These are phyloP conservation scores for Salvia rosmarinus DNA, from an alignment of 257 asterid genomes.

Conservation along the genomic window DNA sequence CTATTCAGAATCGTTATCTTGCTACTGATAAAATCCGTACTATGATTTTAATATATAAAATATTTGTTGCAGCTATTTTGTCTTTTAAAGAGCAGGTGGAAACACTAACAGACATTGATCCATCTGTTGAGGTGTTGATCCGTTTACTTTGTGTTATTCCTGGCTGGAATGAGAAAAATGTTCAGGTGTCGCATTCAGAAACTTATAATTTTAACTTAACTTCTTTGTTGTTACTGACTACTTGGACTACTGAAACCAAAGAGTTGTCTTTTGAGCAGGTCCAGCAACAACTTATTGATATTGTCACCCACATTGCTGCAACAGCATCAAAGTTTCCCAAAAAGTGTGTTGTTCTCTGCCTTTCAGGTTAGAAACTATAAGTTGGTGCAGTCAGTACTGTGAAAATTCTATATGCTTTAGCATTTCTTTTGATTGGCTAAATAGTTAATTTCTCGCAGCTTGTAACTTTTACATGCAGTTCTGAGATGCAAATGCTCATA, in stretches of 20 bases:
- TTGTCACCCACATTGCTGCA: slow-evolving; percentile 71
- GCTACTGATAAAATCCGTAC: not conserved
- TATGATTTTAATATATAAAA: slow-evolving; percentile 21
- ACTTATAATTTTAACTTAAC: not conserved
- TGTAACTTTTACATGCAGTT: slow-evolving; percentile 11
- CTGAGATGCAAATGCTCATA: slow-evolving; percentile 8
- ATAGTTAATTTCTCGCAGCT: slow-evolving; percentile 13
- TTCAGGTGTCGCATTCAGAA: slow-evolving; percentile 63
- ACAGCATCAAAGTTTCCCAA: slow-evolving; percentile 85
- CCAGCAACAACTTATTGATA: slow-evolving; percentile 91
- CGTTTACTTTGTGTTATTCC: slow-evolving; percentile 92
- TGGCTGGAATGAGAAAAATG: slow-evolving; percentile 98
- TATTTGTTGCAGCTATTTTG: slow-evolving; percentile 74
- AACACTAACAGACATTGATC: slow-evolving; percentile 57
- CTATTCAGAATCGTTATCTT: slow-evolving; percentile 5
- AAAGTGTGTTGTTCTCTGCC: slow-evolving; percentile 92
- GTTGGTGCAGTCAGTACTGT: not conserved
- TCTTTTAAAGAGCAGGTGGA: slow-evolving; percentile 94
- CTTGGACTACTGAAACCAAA: slow-evolving; percentile 27
- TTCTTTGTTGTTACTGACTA: slow-evolving; percentile 5
- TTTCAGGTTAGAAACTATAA: slow-evolving; percentile 54
- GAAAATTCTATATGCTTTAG: not conserved
- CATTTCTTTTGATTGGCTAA: slow-evolving; percentile 12
- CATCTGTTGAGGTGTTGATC: slow-evolving; percentile 79
- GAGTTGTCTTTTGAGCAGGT: slow-evolving; percentile 59